A percentile compares a stretch with the other conserved stretches of the same genome.
phyloP scores from a whole-genome alignment of 192 early-diverging fungal species.

The Entomortierella lignicola region DNA sequence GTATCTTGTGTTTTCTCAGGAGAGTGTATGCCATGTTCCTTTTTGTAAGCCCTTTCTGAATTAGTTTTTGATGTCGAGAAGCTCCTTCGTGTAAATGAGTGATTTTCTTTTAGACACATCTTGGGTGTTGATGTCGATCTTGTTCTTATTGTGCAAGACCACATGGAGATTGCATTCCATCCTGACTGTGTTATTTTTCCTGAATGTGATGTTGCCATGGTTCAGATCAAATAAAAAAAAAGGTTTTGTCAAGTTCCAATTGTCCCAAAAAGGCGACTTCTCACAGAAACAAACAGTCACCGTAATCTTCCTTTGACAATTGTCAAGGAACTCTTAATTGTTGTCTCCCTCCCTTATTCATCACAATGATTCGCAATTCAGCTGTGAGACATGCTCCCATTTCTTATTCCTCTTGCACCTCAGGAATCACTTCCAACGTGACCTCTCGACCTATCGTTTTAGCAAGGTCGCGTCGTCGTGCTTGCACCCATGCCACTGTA shows the following conservation, averaged over 20 bases:
- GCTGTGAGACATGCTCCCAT: slow-evolving; percentile 11
- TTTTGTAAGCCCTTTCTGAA: no score
- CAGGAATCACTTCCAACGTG: not conserved
- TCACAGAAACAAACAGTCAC: no score
- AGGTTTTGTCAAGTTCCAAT: no score
- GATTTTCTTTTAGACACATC: not conserved
- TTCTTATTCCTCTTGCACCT: not conserved
- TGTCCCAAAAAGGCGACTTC: no score
- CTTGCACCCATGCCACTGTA: slow-evolving; percentile 17
- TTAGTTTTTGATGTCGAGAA: not conserved
- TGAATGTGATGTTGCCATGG: slow-evolving; percentile 1
- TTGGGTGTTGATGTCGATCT: not conserved
- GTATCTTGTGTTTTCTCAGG: no score
- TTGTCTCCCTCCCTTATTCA: no score
- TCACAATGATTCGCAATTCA: slow-evolving; percentile 21
- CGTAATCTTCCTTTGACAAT: no score
- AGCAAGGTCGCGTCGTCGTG: slow-evolving; percentile 15
- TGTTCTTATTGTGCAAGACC: not conserved
- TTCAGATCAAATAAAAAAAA: no score
- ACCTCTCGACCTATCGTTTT: not conserved
- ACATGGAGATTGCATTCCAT: not conserved
- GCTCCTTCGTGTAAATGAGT: not conserved
- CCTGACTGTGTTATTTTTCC: not conserved
- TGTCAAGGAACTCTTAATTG: no score
- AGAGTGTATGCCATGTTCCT: no score